Conservation (phyloP, 2,329 filamentous ascomycete species). For the Pseudocercospora fijiensis region DNA sequence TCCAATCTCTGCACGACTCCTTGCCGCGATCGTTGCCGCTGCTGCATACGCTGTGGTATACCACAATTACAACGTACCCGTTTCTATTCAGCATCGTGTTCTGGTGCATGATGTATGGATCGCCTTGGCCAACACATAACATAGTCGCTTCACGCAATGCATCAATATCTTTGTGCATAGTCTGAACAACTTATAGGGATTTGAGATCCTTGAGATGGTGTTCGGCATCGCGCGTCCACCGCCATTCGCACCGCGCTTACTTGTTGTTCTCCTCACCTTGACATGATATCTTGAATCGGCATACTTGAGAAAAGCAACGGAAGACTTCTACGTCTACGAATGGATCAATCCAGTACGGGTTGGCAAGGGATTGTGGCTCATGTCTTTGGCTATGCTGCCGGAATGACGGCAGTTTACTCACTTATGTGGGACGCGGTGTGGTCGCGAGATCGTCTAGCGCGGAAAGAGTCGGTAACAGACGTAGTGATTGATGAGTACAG, state of each 20-base stretch:
- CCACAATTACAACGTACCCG: slow-evolving; percentile 11
- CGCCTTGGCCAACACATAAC: slow-evolving; percentile 7
- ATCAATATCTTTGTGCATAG: slow-evolving; percentile 22
- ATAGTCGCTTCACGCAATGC: slow-evolving; percentile 15
- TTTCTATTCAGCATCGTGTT: slow-evolving; percentile 16
- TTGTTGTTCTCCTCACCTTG: slow-evolving; percentile 12
- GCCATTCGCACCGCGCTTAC: slow-evolving; percentile 13
- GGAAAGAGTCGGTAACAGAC: not conserved
- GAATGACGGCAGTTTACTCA: slow-evolving; percentile 14
- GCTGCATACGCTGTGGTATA: slow-evolving; percentile 13
- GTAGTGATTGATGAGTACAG: not conserved
- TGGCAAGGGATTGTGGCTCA: slow-evolving; percentile 16
- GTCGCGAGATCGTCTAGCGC: not conserved
- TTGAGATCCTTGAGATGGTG: slow-evolving; percentile 17
- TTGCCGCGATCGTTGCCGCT: slow-evolving; percentile 14
- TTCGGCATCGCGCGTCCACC: slow-evolving; percentile 14
- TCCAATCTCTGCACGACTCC: slow-evolving; percentile 9
- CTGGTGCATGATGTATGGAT: slow-evolving; percentile 19
- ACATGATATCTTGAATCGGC: slow-evolving; percentile 17
- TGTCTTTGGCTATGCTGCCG: slow-evolving; percentile 17
- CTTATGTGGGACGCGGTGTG: slow-evolving; percentile 15
- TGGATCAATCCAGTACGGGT: slow-evolving; percentile 20
- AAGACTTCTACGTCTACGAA: slow-evolving; percentile 17
- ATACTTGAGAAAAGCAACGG: slow-evolving; percentile 14
- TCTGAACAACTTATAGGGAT: slow-evolving; percentile 21